A percentile compares a stretch with the other conserved stretches of the same genome.
Evolutionary conservation across 176 grass and related monocot species (phyloP).

Genomic region (Oropetium thomaeum): DNA sequence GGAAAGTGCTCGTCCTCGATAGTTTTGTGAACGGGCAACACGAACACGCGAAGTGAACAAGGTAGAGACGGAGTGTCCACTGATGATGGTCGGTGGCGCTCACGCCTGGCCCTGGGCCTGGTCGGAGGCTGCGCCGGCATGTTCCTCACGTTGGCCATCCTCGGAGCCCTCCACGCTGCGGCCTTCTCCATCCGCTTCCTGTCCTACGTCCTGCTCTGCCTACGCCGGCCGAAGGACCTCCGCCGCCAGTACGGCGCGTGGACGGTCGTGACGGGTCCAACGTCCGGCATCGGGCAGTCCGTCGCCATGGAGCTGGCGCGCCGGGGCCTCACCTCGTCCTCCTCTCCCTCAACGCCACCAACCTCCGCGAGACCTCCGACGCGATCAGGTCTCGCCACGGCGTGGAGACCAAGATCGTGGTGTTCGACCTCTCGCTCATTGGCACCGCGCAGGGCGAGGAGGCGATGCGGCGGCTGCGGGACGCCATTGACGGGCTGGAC

Average conservation of each 20-base stretch:
- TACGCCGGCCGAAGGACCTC: constrained; percentile 18
- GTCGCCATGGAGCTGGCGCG: constrained; percentile 44
- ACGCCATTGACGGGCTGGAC: constrained; percentile 36
- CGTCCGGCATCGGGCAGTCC: constrained; percentile 51
- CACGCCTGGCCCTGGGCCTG: no score
- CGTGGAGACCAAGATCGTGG: constrained; percentile 24
- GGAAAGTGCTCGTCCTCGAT: no score
- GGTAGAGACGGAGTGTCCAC: no score
- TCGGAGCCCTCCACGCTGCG: not conserved
- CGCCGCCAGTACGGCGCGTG: constrained; percentile 40
- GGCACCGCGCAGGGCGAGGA: not conserved
- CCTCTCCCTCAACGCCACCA: constrained; percentile 44
- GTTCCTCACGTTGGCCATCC: not conserved
- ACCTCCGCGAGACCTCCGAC: constrained; percentile 40
- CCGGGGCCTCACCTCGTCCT: constrained; percentile 47
- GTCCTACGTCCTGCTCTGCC: not conserved
- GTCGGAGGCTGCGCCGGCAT: no score
- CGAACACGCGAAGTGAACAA: no score
- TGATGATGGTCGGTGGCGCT: no score
- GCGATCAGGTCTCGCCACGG: not conserved
- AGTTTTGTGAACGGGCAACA: no score
- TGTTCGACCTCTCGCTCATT: constrained; percentile 40
- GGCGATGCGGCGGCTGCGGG: constrained; percentile 7
- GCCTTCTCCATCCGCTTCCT: not conserved
- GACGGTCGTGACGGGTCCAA: constrained; percentile 51